Conservation (phyloP, 148 eudicot genomes). For the Pharnaceum exiguum region DNA sequence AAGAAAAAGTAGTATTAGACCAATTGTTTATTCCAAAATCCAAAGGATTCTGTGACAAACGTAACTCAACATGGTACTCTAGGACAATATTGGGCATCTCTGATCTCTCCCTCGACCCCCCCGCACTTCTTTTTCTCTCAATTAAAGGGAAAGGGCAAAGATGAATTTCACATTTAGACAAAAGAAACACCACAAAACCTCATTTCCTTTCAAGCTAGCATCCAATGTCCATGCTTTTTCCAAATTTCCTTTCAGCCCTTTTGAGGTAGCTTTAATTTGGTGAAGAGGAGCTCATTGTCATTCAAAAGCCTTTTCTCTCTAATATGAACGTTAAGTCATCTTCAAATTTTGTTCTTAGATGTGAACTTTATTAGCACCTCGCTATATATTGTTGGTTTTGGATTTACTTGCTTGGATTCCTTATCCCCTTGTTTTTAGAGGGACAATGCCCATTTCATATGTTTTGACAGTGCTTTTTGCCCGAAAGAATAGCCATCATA, state of each 20-base stretch:
- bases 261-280: slow-evolving; percentile 54
- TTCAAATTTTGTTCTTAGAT: slow-evolving; percentile 14
- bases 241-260: slow-evolving; percentile 45
- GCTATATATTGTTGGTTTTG: slow-evolving; percentile 18
- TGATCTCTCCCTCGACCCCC: not conserved
- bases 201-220: slow-evolving; percentile 47
- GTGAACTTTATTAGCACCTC: slow-evolving; percentile 4
- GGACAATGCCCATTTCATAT: not conserved
- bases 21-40: slow-evolving; percentile 16
- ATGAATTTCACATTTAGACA: slow-evolving; percentile 22
- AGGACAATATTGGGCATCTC: slow-evolving; percentile 63
- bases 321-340: slow-evolving; percentile 14
- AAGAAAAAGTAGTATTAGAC: not conserved
- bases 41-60: slow-evolving; percentile 73
- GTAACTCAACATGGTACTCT: slow-evolving; percentile 37
- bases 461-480: too few species aligned
- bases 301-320: not conserved
- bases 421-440: not conserved
- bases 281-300: not conserved
- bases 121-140: not conserved
- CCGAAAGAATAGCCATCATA: not conserved
- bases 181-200: slow-evolving; percentile 60
- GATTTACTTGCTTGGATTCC: slow-evolving; percentile 31
- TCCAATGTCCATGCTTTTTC: slow-evolving; percentile 51
- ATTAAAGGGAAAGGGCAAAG: not conserved